phyloP scores from a whole-genome alignment of 441 rosid species.

The Gossypium lobatum region DNA sequence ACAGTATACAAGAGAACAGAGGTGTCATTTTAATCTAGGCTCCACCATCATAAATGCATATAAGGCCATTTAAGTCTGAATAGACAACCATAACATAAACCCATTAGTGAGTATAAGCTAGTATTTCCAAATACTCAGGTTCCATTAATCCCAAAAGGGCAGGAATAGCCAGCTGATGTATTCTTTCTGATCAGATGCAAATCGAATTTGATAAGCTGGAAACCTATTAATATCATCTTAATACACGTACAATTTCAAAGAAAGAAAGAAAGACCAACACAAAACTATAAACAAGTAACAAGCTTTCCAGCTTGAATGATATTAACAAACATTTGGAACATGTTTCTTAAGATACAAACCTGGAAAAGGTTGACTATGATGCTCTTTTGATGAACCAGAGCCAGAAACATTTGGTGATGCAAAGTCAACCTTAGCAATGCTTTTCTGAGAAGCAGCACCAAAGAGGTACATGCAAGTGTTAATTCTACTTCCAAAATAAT shows the following conservation, averaged over 20 bases:
- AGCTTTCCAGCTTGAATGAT: not conserved
- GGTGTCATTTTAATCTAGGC: not conserved
- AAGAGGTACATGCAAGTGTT: not conserved
- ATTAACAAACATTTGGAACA: not conserved
- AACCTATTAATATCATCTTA: not conserved
- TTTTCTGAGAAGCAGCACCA: slow-evolving; percentile 32
- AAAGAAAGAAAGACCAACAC: not conserved
- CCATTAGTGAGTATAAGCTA: not conserved
- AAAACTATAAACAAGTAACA: not conserved
- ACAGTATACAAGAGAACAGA: not conserved
- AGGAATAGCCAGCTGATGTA: not conserved
- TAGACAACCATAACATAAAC: not conserved
- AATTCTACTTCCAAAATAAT: not conserved
- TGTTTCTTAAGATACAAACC: slow-evolving; percentile 39
- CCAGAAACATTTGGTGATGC: slow-evolving; percentile 44
- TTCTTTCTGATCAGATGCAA: not conserved
- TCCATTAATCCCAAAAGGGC: slow-evolving; percentile 3
- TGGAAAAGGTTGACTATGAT: slow-evolving; percentile 42
- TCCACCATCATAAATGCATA: not conserved
- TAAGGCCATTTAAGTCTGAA: not conserved
- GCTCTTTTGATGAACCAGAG: slow-evolving; percentile 50
- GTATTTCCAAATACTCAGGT: not conserved
- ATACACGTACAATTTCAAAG: not conserved
- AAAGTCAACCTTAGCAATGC: slow-evolving; percentile 27
- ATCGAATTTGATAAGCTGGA: not conserved